A percentile compares a stretch with the other conserved stretches of the same genome.
Conservation (phyloP, 2,329 filamentous ascomycete species). For the Calonectria pauciramosa region DNA sequence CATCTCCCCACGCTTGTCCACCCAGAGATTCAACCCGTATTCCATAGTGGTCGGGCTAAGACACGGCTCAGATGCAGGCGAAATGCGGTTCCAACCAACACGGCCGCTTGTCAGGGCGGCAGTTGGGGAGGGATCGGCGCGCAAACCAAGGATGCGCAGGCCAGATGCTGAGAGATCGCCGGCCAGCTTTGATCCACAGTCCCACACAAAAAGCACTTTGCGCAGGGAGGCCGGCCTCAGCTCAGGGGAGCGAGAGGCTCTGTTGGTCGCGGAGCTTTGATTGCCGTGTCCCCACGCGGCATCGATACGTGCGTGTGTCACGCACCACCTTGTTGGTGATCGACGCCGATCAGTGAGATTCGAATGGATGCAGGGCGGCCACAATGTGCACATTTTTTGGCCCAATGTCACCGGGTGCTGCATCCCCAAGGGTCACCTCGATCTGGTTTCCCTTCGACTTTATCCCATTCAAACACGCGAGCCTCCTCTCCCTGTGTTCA, state of each 20-base stretch:
- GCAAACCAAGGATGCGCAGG: background rate
- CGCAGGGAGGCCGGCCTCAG: background rate
- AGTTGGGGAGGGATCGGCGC: background rate
- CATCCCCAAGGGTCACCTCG: background rate
- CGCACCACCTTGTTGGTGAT: background rate
- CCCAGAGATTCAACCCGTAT: background rate
- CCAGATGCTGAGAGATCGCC: background rate
- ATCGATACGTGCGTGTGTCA: background rate
- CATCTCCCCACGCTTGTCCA: background rate
- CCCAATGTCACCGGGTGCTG: background rate
- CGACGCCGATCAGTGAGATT: background rate
- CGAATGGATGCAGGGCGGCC: background rate
- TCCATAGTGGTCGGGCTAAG: background rate
- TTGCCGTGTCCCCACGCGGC: background rate
- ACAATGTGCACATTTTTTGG: background rate
- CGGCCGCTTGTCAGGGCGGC: background rate
- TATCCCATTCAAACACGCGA: background rate
- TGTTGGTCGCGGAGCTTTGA: background rate
- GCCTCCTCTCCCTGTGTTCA: background rate
- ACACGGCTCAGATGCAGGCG: background rate
- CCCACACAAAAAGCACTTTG: constrained; percentile 3
- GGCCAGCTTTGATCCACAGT: background rate
- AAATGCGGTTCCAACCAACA: background rate
- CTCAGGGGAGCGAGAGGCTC: background rate
- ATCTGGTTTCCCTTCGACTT: background rate